phyloP scores from a whole-genome alignment of 768 basidiomycete species.

The Pleurotus tuber-regium region DNA sequence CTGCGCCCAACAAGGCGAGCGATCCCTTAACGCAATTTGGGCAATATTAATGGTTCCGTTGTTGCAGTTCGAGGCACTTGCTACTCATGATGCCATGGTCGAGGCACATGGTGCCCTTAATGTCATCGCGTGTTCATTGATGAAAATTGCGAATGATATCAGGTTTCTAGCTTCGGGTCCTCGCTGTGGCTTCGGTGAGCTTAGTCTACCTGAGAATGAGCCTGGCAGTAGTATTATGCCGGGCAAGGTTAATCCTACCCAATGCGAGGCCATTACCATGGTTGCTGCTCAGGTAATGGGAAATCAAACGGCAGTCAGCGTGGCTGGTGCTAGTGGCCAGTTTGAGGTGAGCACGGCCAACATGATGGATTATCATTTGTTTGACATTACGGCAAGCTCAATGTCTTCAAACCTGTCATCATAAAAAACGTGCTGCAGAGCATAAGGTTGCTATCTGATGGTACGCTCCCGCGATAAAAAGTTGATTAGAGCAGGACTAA shows the following conservation, averaged over 20 bases:
- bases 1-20: slow-evolving; percentile 94
- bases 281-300: slow-evolving; percentile 98
- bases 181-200: slow-evolving; percentile 94
- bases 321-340: slow-evolving; percentile 94
- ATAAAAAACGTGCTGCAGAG: slow-evolving; percentile 98
- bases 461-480: slow-evolving; percentile 35
- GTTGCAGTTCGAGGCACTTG: slow-evolving; percentile 90
- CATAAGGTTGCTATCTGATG: slow-evolving; percentile 91
- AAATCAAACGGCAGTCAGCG: slow-evolving; percentile 89
- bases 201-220: slow-evolving; percentile 95
- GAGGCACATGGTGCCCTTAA: slow-evolving; percentile 97
- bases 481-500: slow-evolving; percentile 13
- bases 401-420: slow-evolving; percentile 99
- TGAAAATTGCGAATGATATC: slow-evolving; percentile 99
- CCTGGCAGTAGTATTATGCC: slow-evolving; percentile 99
- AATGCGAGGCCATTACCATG: slow-evolving; percentile 99
- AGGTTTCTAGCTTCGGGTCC: slow-evolving; percentile 97
- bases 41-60: neutral
- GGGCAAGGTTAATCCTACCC: slow-evolving; percentile 99
- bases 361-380: neutral
- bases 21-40: neutral
- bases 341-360: slow-evolving; percentile 69
- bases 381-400: slow-evolving; percentile 56
- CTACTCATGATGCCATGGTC: slow-evolving; percentile 96
- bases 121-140: slow-evolving; percentile 91